Evolutionary conservation across 2,329 filamentous ascomycete genomes (phyloP).

Genomic region (Hymenotorrendiella dingleyae): DNA sequence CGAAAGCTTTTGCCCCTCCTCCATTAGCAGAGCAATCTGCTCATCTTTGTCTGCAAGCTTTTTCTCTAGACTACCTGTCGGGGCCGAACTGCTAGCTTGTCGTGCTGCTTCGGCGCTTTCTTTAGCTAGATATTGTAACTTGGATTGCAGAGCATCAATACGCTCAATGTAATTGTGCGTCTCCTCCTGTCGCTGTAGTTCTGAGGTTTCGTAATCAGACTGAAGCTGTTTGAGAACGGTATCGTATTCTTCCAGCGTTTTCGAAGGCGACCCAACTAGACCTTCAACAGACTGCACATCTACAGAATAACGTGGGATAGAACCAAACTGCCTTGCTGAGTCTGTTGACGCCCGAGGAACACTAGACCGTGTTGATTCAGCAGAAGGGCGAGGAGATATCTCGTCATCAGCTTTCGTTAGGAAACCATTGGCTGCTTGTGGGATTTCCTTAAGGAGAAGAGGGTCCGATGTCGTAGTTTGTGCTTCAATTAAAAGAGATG

Average conservation of each 20-base stretch:
- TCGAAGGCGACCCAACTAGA: slow-evolving; percentile 4
- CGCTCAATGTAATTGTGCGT: slow-evolving; percentile 77
- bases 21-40: slow-evolving; percentile 81
- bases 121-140: slow-evolving; percentile 80
- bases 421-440: slow-evolving; percentile 10
- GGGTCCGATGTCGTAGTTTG: slow-evolving; percentile 3
- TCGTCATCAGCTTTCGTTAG: slow-evolving; percentile 16
- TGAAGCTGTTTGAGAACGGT: slow-evolving; percentile 34
- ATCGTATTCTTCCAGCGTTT: slow-evolving; percentile 33
- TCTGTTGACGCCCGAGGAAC: slow-evolving; percentile 22
- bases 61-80: slow-evolving; percentile 62
- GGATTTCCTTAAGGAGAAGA: neutral
- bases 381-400: slow-evolving; percentile 20
- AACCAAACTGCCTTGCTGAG: slow-evolving; percentile 15
- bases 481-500: slow-evolving; percentile 15
- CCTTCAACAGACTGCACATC: slow-evolving; percentile 23
- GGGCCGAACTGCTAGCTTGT: slow-evolving; percentile 55
- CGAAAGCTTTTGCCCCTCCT: slow-evolving; percentile 85
- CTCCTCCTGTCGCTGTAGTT: slow-evolving; percentile 66
- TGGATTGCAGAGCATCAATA: slow-evolving; percentile 86
- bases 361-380: slow-evolving; percentile 24
- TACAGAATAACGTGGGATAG: slow-evolving; percentile 24
- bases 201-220: slow-evolving; percentile 25
- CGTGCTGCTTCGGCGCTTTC: slow-evolving; percentile 73
- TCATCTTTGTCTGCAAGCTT: slow-evolving; percentile 86